Conservation (phyloP, 768 basidiomycete genomes). For the Tylopilus subfusipes region DNA sequence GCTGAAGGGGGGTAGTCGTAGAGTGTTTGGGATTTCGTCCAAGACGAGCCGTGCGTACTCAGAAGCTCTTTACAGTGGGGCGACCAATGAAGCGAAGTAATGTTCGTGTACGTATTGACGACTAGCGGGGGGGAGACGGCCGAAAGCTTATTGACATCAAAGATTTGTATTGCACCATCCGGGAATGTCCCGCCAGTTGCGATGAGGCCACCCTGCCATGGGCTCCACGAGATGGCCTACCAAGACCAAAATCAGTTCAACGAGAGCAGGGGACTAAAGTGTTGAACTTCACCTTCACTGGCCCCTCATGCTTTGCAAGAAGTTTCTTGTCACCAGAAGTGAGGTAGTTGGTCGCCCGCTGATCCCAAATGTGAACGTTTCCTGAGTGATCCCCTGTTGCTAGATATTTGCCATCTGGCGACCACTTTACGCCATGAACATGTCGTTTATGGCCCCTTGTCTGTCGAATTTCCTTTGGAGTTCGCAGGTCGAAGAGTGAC, state of each 20-base stretch:
- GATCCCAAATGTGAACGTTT: conserved; percentile 44
- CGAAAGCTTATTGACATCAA: conserved; percentile 41
- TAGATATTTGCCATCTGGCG: conserved; percentile 37
- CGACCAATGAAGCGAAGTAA: conserved; percentile 65
- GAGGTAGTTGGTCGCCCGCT: conserved; percentile 32
- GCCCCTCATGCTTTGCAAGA: conserved; percentile 41
- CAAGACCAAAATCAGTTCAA: neutral
- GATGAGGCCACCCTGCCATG: conserved; percentile 65
- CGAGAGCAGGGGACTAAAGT: neutral
- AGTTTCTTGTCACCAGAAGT: conserved; percentile 32
- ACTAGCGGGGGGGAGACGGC: conserved; percentile 47
- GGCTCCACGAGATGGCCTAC: conserved; percentile 72
- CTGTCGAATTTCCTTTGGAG: conserved; percentile 25
- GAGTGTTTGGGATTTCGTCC: conserved; percentile 22
- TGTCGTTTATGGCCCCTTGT: conserved; percentile 33
- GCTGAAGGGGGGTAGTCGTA: conserved; percentile 16
- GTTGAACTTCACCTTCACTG: conserved; percentile 38
- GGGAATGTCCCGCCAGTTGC: conserved; percentile 65
- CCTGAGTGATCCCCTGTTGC: conserved; percentile 42
- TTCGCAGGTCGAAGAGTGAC: conserved; percentile 36
- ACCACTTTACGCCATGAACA: conserved; percentile 41
- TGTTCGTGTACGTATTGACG: conserved; percentile 43
- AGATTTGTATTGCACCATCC: conserved; percentile 56
- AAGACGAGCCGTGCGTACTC: conserved; percentile 62
- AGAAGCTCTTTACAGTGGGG: conserved; percentile 81